These are phyloP conservation scores for Eruca vesicaria DNA, from an alignment of 441 rosid species.

Conservation along the genomic window DNA sequence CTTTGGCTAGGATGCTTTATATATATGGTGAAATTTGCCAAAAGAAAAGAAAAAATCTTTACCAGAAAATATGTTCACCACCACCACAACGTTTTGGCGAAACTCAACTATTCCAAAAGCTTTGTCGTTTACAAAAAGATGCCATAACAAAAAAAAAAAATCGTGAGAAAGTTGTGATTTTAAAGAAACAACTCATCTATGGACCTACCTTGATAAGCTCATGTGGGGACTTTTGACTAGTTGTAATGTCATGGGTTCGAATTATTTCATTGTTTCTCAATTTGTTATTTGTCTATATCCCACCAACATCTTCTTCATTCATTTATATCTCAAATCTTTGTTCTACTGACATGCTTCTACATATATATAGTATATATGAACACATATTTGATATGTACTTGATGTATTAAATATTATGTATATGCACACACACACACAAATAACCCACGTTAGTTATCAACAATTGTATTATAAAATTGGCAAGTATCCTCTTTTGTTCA, in stretches of 20 bases:
- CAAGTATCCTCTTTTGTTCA: constrained; percentile 8
- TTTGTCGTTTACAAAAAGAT: neutral
- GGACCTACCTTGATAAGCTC: constrained; percentile 32
- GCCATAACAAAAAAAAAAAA: neutral
- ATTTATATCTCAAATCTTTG: constrained; percentile 36
- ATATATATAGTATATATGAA: neutral
- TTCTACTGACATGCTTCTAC: constrained; percentile 14
- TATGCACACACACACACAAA: neutral
- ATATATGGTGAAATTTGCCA: neutral
- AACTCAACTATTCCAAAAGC: neutral
- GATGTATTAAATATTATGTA: constrained; percentile 15
- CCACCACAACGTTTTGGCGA: neutral
- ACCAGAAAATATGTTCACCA: neutral
- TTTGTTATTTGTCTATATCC: constrained; percentile 26
- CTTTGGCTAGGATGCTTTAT: neutral
- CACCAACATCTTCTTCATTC: constrained; percentile 35
- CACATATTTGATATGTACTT: neutral
- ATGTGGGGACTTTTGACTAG: constrained; percentile 36
- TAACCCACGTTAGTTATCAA: neutral
- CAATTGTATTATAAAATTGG: constrained; percentile 3
- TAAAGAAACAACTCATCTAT: constrained; percentile 23
- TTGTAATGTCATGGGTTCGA: constrained; percentile 40
- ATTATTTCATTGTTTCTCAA: constrained; percentile 23
- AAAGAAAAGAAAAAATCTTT: neutral
- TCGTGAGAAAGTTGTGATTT: neutral